A percentile compares a stretch with the other conserved stretches of the same genome.
These are phyloP conservation scores for Baudoinia panamericana DNA, from an alignment of 495 filamentous ascomycete species.

Conservation along the genomic window DNA sequence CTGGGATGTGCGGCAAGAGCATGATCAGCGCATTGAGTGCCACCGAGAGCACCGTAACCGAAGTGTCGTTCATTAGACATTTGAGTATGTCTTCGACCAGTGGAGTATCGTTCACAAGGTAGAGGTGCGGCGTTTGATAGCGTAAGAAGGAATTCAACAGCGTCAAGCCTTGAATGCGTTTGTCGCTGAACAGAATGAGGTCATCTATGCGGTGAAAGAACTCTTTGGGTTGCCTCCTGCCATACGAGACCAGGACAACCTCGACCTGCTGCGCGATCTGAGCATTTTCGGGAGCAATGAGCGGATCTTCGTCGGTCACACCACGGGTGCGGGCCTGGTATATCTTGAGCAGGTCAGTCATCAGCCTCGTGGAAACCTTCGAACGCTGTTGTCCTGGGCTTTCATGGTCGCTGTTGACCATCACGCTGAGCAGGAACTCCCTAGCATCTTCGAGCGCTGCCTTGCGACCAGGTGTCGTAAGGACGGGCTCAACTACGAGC, in stretches of 20 bases:
- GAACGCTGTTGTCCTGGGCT: constrained; percentile 28
- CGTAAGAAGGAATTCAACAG: constrained; percentile 53
- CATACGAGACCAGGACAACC: constrained; percentile 44
- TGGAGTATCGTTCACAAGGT: constrained; percentile 52
- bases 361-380: constrained; percentile 33
- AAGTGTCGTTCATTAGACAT: constrained; percentile 59
- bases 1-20: constrained; percentile 63
- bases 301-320: constrained; percentile 26
- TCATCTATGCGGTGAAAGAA: constrained; percentile 47
- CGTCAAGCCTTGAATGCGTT: constrained; percentile 43
- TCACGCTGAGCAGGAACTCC: constrained; percentile 42
- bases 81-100: constrained; percentile 52
- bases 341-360: constrained; percentile 42
- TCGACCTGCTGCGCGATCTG: constrained; percentile 37
- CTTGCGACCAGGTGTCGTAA: constrained; percentile 45
- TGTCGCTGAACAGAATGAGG: constrained; percentile 45
- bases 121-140: constrained; percentile 55
- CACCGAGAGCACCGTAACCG: constrained; percentile 51
- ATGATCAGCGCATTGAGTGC: constrained; percentile 56
- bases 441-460: constrained; percentile 44
- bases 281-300: constrained; percentile 33
- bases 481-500: constrained; percentile 43
- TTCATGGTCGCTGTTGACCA: constrained; percentile 46
- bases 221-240: constrained; percentile 54
- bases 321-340: constrained; percentile 45